Evolutionary conservation across 495 filamentous ascomycete genomes (phyloP).

Genomic region (Terfezia claveryi): DNA sequence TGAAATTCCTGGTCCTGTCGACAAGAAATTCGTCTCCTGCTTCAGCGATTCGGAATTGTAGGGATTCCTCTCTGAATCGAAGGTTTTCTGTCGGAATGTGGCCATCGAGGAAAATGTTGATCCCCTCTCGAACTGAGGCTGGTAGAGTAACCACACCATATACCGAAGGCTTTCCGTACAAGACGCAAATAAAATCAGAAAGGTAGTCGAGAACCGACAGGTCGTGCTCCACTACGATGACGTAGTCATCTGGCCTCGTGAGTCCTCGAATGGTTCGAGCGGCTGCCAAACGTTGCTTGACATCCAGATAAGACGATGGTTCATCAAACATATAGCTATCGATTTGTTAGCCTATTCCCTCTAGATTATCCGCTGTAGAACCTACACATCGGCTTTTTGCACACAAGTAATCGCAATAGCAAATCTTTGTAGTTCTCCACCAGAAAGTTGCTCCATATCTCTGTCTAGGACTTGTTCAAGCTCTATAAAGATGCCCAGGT

Average conservation of each 20-base stretch:
- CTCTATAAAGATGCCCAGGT: slow-evolving; percentile 29
- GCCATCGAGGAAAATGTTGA: slow-evolving; percentile 98
- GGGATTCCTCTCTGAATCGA: slow-evolving; percentile 88
- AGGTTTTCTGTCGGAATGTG: slow-evolving; percentile 96
- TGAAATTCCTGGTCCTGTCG: slow-evolving; percentile 66
- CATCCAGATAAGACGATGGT: slow-evolving; percentile 94
- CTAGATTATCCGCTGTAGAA: not conserved
- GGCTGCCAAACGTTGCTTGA: slow-evolving; percentile 88
- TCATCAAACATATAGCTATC: slow-evolving; percentile 94
- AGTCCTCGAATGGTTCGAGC: slow-evolving; percentile 79
- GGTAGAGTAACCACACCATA: slow-evolving; percentile 98
- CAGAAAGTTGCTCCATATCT: slow-evolving; percentile 72
- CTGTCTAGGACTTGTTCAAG: slow-evolving; percentile 68
- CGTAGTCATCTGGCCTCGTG: slow-evolving; percentile 71
- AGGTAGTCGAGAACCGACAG: slow-evolving; percentile 93
- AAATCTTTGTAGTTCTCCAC: slow-evolving; percentile 93
- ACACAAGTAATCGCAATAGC: slow-evolving; percentile 90
- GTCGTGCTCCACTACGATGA: slow-evolving; percentile 98
- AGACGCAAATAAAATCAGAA: slow-evolving; percentile 91
- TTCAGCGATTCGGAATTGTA: slow-evolving; percentile 90
- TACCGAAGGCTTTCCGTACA: slow-evolving; percentile 83
- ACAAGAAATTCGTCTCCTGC: slow-evolving; percentile 73
- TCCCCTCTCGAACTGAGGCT: slow-evolving; percentile 89
- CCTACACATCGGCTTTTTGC: slow-evolving; percentile 83
- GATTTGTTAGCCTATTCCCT: slow-evolving; percentile 3